These are phyloP conservation scores for Citrullus colocynthis DNA, from an alignment of 306 rosid genomes.

Conservation along the genomic window DNA sequence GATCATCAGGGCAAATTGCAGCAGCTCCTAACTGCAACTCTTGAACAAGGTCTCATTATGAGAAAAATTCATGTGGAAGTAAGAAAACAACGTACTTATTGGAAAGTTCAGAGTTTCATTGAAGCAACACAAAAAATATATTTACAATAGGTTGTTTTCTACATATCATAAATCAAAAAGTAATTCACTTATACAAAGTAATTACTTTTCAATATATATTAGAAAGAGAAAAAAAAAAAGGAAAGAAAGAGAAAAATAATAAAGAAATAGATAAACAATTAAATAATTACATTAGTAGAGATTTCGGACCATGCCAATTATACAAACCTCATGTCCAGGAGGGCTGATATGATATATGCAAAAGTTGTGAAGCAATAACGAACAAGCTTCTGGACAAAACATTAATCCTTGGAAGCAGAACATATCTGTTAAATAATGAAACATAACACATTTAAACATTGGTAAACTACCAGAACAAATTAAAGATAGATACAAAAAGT, in stretches of 20 bases:
- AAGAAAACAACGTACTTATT: neutral
- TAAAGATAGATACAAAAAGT: neutral
- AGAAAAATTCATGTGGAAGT: slow-evolving; percentile 1
- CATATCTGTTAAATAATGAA: slow-evolving; percentile 42
- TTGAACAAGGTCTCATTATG: slow-evolving; percentile 34
- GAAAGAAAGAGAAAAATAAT: neutral
- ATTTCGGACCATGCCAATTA: slow-evolving; percentile 19
- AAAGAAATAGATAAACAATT: slow-evolving; percentile 3
- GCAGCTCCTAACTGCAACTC: slow-evolving; percentile 93
- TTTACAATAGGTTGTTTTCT: neutral
- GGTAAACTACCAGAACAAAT: neutral
- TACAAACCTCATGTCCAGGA: slow-evolving; percentile 95
- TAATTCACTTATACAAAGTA: neutral
- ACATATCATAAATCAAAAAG: neutral
- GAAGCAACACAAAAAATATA: neutral
- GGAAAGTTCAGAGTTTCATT: neutral
- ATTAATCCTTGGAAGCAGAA: slow-evolving; percentile 93
- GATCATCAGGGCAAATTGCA: slow-evolving; percentile 39
- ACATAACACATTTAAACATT: neutral
- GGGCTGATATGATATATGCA: slow-evolving; percentile 97
- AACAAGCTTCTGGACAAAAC: slow-evolving; percentile 86
- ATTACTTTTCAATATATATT: neutral
- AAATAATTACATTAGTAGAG: slow-evolving; percentile 2
- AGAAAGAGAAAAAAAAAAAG: neutral
- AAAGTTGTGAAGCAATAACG: slow-evolving; percentile 85